Conservation (phyloP, 768 basidiomycete genomes). For the Plicaturopsis crispa region DNA sequence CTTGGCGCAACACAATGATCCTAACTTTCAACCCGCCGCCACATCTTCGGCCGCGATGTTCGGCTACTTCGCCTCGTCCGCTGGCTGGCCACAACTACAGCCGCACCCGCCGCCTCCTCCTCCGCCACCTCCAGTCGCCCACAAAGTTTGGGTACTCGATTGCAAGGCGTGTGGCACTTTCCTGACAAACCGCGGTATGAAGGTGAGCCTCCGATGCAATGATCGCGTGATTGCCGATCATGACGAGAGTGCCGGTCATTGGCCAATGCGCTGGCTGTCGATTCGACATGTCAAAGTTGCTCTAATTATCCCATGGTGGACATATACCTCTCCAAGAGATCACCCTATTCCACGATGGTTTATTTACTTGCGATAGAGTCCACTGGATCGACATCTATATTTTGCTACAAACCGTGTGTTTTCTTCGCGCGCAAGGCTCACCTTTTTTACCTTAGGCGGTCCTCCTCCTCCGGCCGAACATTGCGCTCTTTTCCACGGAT, state of each 20-base stretch:
- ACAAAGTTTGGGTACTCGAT: slow-evolving; percentile 78
- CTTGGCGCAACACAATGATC: slow-evolving; percentile 1
- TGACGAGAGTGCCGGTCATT: too few relatives aligned
- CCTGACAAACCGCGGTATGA: slow-evolving; percentile 82
- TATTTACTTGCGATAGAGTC: slow-evolving; percentile 7
- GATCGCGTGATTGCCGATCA: neutral
- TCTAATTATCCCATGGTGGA: slow-evolving; percentile 2
- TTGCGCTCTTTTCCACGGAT: slow-evolving; percentile 80
- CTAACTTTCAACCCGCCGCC: slow-evolving; percentile 6
- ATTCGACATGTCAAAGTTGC: neutral
- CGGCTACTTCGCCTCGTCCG: slow-evolving; percentile 24
- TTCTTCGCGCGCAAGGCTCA: too few relatives aligned
- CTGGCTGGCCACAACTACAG: slow-evolving; percentile 24
- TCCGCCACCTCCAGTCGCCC: slow-evolving; percentile 39
- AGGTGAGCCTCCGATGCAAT: slow-evolving; percentile 37
- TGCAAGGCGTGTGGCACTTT: slow-evolving; percentile 70
- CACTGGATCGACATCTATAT: too few relatives aligned
- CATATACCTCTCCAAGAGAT: slow-evolving; percentile 4
- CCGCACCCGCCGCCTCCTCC: slow-evolving; percentile 28
- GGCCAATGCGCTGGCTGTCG: neutral
- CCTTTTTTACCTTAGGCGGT: slow-evolving; percentile 63
- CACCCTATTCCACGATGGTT: slow-evolving; percentile 1
- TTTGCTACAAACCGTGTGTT: too few relatives aligned
- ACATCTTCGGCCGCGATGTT: slow-evolving; percentile 16
- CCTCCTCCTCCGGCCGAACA: slow-evolving; percentile 70